Evolutionary conservation across 805 yeast species (phyloP), one percentile per base, ranked within the genome.

Genomic region (Saccharomycopsis malanga): DNA sequence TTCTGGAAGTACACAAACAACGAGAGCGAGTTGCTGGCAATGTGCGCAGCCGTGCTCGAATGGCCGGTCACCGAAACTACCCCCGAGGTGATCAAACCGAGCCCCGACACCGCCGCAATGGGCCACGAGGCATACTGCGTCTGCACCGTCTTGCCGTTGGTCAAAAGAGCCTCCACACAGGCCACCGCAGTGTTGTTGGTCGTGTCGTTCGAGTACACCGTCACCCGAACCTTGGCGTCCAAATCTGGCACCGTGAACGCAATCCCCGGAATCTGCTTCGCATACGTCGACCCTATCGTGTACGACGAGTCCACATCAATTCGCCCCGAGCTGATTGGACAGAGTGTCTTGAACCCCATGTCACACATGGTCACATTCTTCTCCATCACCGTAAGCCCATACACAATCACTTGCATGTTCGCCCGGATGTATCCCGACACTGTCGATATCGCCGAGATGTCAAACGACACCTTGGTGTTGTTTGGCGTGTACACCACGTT

Each of bases 91-190:
- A 88, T 62, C 42, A 93, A 75, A 51, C 98, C 98, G 39, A 87
- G 62, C 42, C 95, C 94, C 2, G 96, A 78, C 37, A 93, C 75
- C 20, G 87, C 89, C 3, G 96, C 98, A 56, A 93, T 83, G 7
- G 95, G 95, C 98, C 98, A 91, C 4, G 94, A 76, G 2, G 93
- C 96, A 56, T 83, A 88, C 57, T 79, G 79, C 22, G 96, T 87
- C 65, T 88, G 94, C 23, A 93, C 98, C 1, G 98, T 89, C 59
- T 85, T 88, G 49, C 93, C 96, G 64, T 93, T 93, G 20, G 84
- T 67, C 47, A 93, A 70, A 12, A 77, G 71, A 0, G 97, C 97
- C 61, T 84, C 87, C 12, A 93, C 95, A 74, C 99, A 93, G 2
- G 98, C 98, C 49, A 89, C 68, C 3, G 81, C 73, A 5, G 66